Evolutionary conservation across 257 asterid genomes (phyloP).

Genomic region (Solanum arcanum): DNA sequence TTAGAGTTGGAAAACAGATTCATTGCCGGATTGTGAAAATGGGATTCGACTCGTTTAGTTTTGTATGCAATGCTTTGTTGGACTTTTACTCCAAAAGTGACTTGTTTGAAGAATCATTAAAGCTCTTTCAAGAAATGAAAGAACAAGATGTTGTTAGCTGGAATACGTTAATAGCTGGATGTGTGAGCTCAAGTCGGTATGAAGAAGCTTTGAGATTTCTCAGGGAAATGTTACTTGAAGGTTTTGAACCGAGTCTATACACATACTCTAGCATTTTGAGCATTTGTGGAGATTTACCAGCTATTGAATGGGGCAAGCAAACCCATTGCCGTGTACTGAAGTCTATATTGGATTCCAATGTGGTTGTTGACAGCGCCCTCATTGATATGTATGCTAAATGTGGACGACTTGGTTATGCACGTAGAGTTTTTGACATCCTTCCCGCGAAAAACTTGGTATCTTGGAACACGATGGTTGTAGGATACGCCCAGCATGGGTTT

Average conservation of each 20-base stretch:
- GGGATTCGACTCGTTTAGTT: slow-evolving; percentile 44
- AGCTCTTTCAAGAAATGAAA: slow-evolving; percentile 32
- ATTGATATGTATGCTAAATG: slow-evolving; percentile 78
- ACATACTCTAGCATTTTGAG: slow-evolving; percentile 60
- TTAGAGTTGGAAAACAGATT: slow-evolving; percentile 41
- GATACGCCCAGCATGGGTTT: slow-evolving; percentile 71
- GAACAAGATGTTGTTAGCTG: slow-evolving; percentile 51
- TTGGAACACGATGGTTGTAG: slow-evolving; percentile 73
- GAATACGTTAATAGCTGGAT: slow-evolving; percentile 62
- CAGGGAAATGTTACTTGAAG: slow-evolving; percentile 30
- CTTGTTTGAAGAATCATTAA: slow-evolving; percentile 33
- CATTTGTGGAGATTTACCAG: slow-evolving; percentile 67
- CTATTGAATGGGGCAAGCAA: slow-evolving; percentile 73
- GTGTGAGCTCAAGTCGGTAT: slow-evolving; percentile 14
- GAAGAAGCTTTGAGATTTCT: slow-evolving; percentile 30
- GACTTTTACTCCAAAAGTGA: slow-evolving; percentile 47
- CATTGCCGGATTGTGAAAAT: slow-evolving; percentile 39
- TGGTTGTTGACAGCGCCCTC: slow-evolving; percentile 66
- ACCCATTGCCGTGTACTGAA: slow-evolving; percentile 49
- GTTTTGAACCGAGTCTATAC: slow-evolving; percentile 41
- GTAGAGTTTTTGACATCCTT: slow-evolving; percentile 44
- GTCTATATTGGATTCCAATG: slow-evolving; percentile 45
- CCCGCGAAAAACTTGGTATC: slow-evolving; percentile 46
- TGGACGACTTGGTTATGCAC: slow-evolving; percentile 45
- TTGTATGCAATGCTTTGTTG: slow-evolving; percentile 46